Evolutionary conservation across 768 basidiomycete genomes (phyloP).

Genomic region (Leccinum fibrillosum): DNA sequence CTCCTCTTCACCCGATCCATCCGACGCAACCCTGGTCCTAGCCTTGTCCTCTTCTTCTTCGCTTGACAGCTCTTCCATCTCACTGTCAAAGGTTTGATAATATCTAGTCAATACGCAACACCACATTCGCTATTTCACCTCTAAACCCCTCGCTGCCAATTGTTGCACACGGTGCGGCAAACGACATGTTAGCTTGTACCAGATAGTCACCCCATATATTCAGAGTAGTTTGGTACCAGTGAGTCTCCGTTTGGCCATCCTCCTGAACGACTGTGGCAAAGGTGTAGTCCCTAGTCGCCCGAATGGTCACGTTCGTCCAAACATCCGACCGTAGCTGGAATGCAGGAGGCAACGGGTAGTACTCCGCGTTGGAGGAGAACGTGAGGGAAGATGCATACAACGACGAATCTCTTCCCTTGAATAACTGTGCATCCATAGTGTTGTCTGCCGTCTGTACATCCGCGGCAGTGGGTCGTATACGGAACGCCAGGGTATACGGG

Average conservation of each 20-base stretch:
- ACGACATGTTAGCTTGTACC: constrained; percentile 40
- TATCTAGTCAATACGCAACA: constrained; percentile 22
- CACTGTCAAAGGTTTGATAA: constrained; percentile 7
- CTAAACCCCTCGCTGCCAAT: constrained; percentile 36
- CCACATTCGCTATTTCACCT: constrained; percentile 32
- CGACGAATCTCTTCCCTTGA: constrained; percentile 35
- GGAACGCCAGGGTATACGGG: constrained; percentile 41
- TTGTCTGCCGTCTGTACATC: constrained; percentile 14
- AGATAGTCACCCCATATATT: constrained; percentile 41
- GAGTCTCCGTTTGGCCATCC: constrained; percentile 15
- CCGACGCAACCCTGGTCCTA: constrained; percentile 2
- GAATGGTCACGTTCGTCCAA: constrained; percentile 37
- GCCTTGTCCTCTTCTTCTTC: constrained; percentile 5
- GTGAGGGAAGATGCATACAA: constrained; percentile 37
- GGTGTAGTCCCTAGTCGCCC: constrained; percentile 35
- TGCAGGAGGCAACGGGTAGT: constrained; percentile 33
- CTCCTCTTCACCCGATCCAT: constrained; percentile 15
- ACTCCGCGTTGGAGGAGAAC: constrained; percentile 36
- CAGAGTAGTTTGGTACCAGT: constrained; percentile 36
- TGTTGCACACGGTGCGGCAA: constrained; percentile 37
- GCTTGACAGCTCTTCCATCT: constrained; percentile 8
- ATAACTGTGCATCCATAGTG: constrained; percentile 23
- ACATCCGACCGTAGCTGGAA: constrained; percentile 25
- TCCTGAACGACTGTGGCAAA: constrained; percentile 27
- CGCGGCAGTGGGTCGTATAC: constrained; percentile 29